Evolutionary conservation across 2,329 filamentous ascomycete genomes (phyloP).

Genomic region (Daldinia sp.): DNA sequence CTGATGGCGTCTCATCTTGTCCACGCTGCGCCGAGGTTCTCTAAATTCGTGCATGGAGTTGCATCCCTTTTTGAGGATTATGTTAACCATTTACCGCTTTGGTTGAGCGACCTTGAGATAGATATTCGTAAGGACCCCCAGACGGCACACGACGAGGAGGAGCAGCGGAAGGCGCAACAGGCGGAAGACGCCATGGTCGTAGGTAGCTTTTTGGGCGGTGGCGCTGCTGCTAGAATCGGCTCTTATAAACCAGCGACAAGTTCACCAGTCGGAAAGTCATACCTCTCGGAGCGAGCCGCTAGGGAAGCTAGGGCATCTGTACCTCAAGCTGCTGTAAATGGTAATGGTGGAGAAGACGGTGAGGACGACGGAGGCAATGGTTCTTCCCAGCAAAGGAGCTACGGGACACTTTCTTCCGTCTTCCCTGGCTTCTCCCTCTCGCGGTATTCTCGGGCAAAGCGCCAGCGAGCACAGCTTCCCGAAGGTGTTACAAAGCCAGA

Average conservation of each 20-base stretch:
- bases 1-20: slow-evolving; percentile 93
- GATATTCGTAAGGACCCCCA: slow-evolving; percentile 96
- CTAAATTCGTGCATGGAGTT: slow-evolving; percentile 95
- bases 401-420: slow-evolving; percentile 74
- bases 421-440: slow-evolving; percentile 86
- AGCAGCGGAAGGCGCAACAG: slow-evolving; percentile 81
- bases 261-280: slow-evolving; percentile 77
- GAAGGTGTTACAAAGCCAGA: slow-evolving; percentile 89
- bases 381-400: slow-evolving; percentile 51
- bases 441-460: slow-evolving; percentile 74
- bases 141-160: slow-evolving; percentile 89
- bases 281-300: slow-evolving; percentile 67
- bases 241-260: slow-evolving; percentile 71
- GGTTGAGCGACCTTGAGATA: slow-evolving; percentile 89
- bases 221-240: slow-evolving; percentile 54
- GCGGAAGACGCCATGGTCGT: slow-evolving; percentile 91
- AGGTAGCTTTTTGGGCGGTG: slow-evolving; percentile 81
- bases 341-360: slow-evolving; percentile 37
- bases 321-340: slow-evolving; percentile 39
- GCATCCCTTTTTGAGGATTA: slow-evolving; percentile 94
- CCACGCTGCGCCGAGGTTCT: slow-evolving; percentile 89
- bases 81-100: slow-evolving; percentile 96
- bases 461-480: slow-evolving; percentile 71
- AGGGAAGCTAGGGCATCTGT: slow-evolving; percentile 59
- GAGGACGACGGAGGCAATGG: slow-evolving; percentile 47